Percentiles rank a stretch among this genome's conserved stretches.
phyloP scores from a whole-genome alignment of 257 asterid genomes.

The Hygrophila difformis region DNA sequence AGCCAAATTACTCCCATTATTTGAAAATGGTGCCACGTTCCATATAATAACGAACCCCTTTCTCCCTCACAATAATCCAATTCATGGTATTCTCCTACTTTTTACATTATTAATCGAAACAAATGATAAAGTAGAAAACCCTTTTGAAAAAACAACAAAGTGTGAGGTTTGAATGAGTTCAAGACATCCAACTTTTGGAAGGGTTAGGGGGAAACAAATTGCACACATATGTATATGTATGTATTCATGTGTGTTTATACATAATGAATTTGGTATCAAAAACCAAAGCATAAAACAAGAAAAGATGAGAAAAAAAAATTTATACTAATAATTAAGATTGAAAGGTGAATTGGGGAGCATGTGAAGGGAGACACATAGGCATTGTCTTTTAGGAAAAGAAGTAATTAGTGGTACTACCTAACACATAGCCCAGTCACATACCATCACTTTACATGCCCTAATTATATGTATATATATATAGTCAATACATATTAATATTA shows the following conservation, averaged over 20 bases:
- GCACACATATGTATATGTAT: background rate
- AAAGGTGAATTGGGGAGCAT: constrained; percentile 38
- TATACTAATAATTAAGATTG: no score
- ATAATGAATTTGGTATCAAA: constrained; percentile 21
- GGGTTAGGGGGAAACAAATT: background rate
- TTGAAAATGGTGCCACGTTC: constrained; percentile 32
- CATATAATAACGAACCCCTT: constrained; percentile 23
- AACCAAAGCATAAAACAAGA: constrained; percentile 28
- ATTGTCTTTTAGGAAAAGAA: constrained; percentile 28
- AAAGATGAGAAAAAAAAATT: no score
- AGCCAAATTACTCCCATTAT: constrained; percentile 22
- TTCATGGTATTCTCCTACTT: constrained; percentile 16
- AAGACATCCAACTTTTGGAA: constrained; percentile 16
- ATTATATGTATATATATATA: constrained; percentile 10
- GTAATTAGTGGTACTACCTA: constrained; percentile 23
- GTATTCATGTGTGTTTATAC: background rate
- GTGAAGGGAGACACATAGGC: constrained; percentile 25
- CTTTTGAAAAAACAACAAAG: no score
- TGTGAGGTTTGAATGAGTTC: constrained; percentile 14
- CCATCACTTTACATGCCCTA: constrained; percentile 19
- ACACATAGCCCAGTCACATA: constrained; percentile 27
- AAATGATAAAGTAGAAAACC: no score
- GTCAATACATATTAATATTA: constrained; percentile 9
- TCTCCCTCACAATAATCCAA: constrained; percentile 29
- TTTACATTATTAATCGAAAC: constrained; percentile 2